Conservation (phyloP, 1,284 basidiomycete genomes). For the Leccinum subrobustum region DNA sequence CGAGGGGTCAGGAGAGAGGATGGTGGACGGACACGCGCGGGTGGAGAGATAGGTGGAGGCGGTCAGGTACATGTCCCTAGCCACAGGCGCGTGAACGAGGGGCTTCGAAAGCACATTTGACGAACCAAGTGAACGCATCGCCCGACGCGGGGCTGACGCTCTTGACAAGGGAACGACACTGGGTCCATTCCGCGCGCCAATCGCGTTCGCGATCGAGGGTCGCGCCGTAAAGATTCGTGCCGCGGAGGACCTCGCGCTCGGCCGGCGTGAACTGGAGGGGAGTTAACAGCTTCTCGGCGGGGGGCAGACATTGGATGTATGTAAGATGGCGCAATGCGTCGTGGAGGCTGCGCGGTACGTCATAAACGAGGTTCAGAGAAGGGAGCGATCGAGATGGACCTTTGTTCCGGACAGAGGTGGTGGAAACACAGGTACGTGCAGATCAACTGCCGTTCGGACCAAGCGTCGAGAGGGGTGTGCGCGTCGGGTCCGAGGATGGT, state of each 20-base stretch:
- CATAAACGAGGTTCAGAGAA: constrained; percentile 29
- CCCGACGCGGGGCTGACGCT: too few species aligned
- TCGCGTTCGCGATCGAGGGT: constrained; percentile 58
- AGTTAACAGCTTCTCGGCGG: constrained; percentile 57
- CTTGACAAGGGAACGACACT: constrained; percentile 40
- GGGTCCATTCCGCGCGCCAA: constrained; percentile 61
- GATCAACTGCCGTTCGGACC: constrained; percentile 73
- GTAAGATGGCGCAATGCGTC: constrained; percentile 48
- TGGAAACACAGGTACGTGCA: constrained; percentile 73
- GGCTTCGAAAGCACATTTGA: too few species aligned
- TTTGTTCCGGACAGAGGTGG: constrained; percentile 46
- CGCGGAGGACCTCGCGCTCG: constrained; percentile 67
- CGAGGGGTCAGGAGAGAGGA: constrained; percentile 38
- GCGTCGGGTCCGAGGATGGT: constrained; percentile 36
- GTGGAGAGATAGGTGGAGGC: too few species aligned
- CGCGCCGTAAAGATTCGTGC: constrained; percentile 78
- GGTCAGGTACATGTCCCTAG: too few species aligned
- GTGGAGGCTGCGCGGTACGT: constrained; percentile 17
- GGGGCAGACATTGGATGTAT: constrained; percentile 71
- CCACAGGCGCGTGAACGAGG: too few species aligned
- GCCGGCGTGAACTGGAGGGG: constrained; percentile 67
- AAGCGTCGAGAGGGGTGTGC: constrained; percentile 33
- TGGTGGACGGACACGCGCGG: too few species aligned
- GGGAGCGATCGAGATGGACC: constrained; percentile 19
- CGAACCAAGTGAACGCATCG: too few species aligned